A percentile compares a stretch with the other conserved stretches of the same genome.
Evolutionary conservation across 257 asterid species (phyloP).

Genomic region (Knoxia roxburghii): DNA sequence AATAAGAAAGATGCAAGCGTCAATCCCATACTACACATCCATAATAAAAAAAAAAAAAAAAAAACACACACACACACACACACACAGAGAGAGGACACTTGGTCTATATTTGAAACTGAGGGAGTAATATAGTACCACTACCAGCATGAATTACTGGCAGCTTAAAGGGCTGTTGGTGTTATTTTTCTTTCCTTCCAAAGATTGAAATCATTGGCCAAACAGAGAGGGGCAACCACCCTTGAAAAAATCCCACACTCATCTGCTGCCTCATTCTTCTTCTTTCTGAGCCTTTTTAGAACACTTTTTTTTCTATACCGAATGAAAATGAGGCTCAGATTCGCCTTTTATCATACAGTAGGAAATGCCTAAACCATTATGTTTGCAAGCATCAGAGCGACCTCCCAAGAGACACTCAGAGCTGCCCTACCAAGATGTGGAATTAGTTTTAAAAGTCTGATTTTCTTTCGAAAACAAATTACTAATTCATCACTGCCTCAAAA

Average conservation of each 20-base stretch:
- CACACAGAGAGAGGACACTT: no score
- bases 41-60: background rate
- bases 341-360: slow-evolving; percentile 16
- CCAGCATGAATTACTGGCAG: no score
- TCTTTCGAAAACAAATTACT: background rate
- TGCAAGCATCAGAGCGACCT: slow-evolving; percentile 14
- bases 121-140: no score
- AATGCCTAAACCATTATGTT: slow-evolving; percentile 13
- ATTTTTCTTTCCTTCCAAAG: background rate
- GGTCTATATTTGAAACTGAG: no score
- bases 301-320: background rate
- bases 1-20: background rate
- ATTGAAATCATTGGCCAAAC: slow-evolving; percentile 19
- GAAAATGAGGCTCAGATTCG: slow-evolving; percentile 26
- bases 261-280: slow-evolving; percentile 1
- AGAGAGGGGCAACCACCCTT: slow-evolving; percentile 32
- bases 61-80: no score
- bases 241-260: background rate
- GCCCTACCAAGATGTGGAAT: slow-evolving; percentile 21
- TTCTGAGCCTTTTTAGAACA: background rate
- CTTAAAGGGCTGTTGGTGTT: slow-evolving; percentile 19
- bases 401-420: background rate
- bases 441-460: slow-evolving; percentile 6
- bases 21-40: background rate
- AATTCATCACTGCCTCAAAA: slow-evolving; percentile 16